Conservation (phyloP, 2,329 filamentous ascomycete genomes). For the Myriosclerotinia duriaeana region DNA sequence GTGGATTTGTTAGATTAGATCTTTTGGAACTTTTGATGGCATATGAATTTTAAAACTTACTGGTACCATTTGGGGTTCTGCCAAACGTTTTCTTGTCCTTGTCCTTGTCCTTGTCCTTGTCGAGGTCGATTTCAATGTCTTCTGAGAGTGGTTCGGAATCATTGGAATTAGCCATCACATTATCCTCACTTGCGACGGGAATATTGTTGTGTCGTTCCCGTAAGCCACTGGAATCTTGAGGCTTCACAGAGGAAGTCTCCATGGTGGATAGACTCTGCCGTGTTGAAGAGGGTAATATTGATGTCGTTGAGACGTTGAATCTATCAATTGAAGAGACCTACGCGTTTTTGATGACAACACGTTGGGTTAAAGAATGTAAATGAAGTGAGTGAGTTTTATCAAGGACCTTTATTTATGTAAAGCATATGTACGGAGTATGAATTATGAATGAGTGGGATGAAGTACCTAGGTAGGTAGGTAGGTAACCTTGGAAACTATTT, state of each 20-base stretch:
- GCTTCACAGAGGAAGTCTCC: conserved; percentile 23
- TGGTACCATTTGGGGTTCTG: conserved; percentile 83
- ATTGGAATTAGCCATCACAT: conserved; percentile 21
- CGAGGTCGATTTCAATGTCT: conserved; percentile 37
- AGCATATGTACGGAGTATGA: not conserved
- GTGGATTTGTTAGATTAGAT: conserved; percentile 18
- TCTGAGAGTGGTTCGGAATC: conserved; percentile 25
- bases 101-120: conserved; percentile 37
- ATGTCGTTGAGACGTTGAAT: conserved; percentile 13
- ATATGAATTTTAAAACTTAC: conserved; percentile 53
- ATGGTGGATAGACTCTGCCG: conserved; percentile 23
- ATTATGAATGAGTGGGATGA: conserved; percentile 19
- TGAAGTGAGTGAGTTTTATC: not conserved
- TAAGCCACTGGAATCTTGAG: conserved; percentile 29
- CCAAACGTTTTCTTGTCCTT: conserved; percentile 79
- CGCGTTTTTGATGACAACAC: not conserved
- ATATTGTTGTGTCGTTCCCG: conserved; percentile 32
- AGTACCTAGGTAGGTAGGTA: too few relatives aligned
- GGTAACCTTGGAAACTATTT: too few relatives aligned
- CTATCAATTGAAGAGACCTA: not conserved
- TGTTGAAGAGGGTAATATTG: conserved; percentile 21
- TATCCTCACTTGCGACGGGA: conserved; percentile 18
- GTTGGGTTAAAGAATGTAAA: not conserved
- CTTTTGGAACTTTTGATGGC: not conserved
- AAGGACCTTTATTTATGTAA: conserved; percentile 4